These are phyloP conservation scores for Phylloporus sp. DNA, from an alignment of 1,284 basidiomycete genomes.

Conservation along the genomic window DNA sequence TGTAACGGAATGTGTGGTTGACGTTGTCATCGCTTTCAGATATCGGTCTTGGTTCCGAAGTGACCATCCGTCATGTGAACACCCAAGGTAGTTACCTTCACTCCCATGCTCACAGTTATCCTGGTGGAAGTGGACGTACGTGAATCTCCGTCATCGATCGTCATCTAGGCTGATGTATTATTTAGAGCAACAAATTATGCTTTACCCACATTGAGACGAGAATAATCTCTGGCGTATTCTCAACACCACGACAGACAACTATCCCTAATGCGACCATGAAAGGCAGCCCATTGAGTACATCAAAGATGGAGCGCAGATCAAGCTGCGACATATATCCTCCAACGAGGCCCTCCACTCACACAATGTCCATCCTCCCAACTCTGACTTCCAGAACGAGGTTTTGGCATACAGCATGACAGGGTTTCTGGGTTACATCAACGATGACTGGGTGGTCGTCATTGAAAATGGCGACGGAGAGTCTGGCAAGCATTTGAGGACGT, in stretches of 20 bases:
- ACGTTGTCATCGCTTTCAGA: slow-evolving; percentile 58
- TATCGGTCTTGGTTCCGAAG: slow-evolving; percentile 82
- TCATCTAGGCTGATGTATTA: slow-evolving; percentile 4
- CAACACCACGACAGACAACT: slow-evolving; percentile 62
- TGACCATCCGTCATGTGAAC: slow-evolving; percentile 90
- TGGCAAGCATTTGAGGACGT: slow-evolving; percentile 72
- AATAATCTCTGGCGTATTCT: slow-evolving; percentile 92
- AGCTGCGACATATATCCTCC: slow-evolving; percentile 82
- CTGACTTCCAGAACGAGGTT: slow-evolving; percentile 99
- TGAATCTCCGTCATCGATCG: slow-evolving; percentile 13
- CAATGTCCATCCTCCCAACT: slow-evolving; percentile 93
- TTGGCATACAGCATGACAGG: slow-evolving; percentile 91
- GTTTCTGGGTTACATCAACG: slow-evolving; percentile 90
- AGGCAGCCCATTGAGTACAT: slow-evolving; percentile 67
- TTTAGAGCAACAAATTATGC: slow-evolving; percentile 95
- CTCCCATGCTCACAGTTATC: slow-evolving; percentile 91
- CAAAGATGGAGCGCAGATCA: slow-evolving; percentile 73
- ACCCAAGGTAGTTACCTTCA: slow-evolving; percentile 98
- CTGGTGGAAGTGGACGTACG: slow-evolving; percentile 83
- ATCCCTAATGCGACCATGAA: slow-evolving; percentile 60
- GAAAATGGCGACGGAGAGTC: slow-evolving; percentile 71
- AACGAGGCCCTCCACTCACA: slow-evolving; percentile 94
- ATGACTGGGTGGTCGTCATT: slow-evolving; percentile 96
- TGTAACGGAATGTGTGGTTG: slow-evolving; percentile 9
- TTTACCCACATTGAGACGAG: slow-evolving; percentile 93